Conservation (phyloP, 2,329 filamentous ascomycete genomes). For the Cercospora citrullina region DNA sequence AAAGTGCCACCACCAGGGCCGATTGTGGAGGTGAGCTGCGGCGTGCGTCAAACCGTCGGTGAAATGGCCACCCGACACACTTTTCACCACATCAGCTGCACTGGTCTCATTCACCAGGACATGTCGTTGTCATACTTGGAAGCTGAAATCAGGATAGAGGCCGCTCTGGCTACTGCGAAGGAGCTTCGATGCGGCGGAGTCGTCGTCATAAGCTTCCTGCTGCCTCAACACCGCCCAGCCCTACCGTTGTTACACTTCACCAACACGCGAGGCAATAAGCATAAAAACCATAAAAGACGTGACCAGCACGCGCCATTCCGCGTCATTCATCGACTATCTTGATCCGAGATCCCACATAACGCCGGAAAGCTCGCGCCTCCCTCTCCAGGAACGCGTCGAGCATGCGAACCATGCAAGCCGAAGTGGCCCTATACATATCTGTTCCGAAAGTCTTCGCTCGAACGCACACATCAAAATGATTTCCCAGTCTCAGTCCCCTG, state of each 20-base stretch:
- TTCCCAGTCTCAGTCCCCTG: background rate
- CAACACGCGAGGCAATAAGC: background rate
- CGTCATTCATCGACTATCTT: constrained; percentile 3
- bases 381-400: constrained; percentile 3
- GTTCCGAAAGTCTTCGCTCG: constrained; percentile 1
- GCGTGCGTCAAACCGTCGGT: background rate
- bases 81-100: background rate
- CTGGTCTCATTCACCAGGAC: background rate
- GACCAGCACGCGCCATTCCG: constrained; percentile 3
- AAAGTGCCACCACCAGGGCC: background rate
- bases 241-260: background rate
- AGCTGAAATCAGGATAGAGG: background rate
- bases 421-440: background rate
- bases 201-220: background rate
- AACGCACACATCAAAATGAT: constrained; percentile 1
- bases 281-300: background rate
- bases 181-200: background rate
- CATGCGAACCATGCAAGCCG: background rate
- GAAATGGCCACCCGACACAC: background rate
- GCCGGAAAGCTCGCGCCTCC: constrained; percentile 10
- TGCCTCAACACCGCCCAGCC: background rate
- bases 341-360: background rate
- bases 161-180: background rate
- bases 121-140: background rate
- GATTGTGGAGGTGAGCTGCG: background rate